Evolutionary conservation across 1,284 basidiomycete species (phyloP).

Genomic region (Coniferiporia weirii): DNA sequence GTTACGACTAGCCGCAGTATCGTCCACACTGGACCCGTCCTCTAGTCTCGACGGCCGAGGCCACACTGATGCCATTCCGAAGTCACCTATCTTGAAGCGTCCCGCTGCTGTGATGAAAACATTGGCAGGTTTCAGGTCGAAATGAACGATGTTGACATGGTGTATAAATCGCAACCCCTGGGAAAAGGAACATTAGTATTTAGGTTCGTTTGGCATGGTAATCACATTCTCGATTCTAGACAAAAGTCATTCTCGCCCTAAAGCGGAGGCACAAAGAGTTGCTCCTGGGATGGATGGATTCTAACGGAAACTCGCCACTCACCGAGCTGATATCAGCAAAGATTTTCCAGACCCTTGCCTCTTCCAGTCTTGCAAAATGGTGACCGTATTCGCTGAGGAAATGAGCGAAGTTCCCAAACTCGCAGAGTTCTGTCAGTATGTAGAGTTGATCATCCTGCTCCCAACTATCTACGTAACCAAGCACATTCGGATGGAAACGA

Average conservation of each 20-base stretch:
- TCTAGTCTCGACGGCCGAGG: conserved; percentile 46
- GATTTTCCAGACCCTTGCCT: conserved; percentile 96
- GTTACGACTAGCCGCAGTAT: conserved; percentile 27
- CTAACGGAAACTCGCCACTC: conserved; percentile 34
- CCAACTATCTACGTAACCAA: conserved; percentile 95
- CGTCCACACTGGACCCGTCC: conserved; percentile 26
- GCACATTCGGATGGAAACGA: conserved; percentile 67
- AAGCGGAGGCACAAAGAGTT: too few species aligned
- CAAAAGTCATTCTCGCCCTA: too few species aligned
- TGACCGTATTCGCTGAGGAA: conserved; percentile 94
- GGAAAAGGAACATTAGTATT: conserved; percentile 16
- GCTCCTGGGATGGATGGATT: too few species aligned
- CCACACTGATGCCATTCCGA: conserved; percentile 93
- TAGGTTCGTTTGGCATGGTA: background rate
- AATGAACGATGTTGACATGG: conserved; percentile 83
- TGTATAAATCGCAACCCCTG: conserved; percentile 92
- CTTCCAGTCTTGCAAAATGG: conserved; percentile 80
- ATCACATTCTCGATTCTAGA: background rate
- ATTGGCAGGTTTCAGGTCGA: conserved; percentile 98
- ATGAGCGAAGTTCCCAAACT: conserved; percentile 84
- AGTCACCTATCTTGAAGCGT: conserved; percentile 96
- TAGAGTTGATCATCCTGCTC: conserved; percentile 89
- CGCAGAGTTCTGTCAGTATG: conserved; percentile 95
- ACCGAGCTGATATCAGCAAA: conserved; percentile 86
- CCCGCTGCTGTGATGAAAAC: conserved; percentile 89